Conservation (phyloP, 257 asterid genomes). For the Datura wrightii region DNA sequence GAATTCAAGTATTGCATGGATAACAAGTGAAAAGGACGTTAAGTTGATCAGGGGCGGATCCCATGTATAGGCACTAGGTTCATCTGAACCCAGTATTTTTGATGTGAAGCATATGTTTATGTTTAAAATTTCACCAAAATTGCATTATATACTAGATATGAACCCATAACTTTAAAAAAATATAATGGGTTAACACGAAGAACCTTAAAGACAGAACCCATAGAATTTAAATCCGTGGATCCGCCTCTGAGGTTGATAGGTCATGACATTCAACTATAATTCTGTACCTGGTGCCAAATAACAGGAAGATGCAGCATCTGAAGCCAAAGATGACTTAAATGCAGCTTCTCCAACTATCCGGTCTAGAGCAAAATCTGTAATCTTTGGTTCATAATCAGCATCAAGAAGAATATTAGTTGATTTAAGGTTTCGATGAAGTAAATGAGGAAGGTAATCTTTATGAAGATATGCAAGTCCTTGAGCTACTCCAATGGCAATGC, state of each 20-base stretch:
- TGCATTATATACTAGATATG: too few relatives aligned
- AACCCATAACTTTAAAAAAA: too few relatives aligned
- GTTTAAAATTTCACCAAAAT: too few relatives aligned
- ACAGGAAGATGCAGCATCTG: constrained; percentile 65
- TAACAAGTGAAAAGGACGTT: too few relatives aligned
- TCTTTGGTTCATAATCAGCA: constrained; percentile 76
- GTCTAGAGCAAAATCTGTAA: constrained; percentile 74
- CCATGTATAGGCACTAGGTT: too few relatives aligned
- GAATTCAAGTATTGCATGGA: too few relatives aligned
- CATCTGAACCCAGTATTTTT: too few relatives aligned
- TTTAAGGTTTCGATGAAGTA: constrained; percentile 76
- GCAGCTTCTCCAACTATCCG: constrained; percentile 61
- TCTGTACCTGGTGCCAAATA: constrained; percentile 80
- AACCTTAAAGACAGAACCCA: too few relatives aligned
- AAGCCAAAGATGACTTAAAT: constrained; percentile 54
- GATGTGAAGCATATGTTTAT: too few relatives aligned
- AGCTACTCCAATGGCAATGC: constrained; percentile 75
- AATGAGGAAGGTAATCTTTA: constrained; percentile 70
- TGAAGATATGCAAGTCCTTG: constrained; percentile 89
- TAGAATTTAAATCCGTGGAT: too few relatives aligned
- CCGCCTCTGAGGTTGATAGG: background rate
- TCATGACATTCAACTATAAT: background rate
- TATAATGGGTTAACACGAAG: too few relatives aligned
- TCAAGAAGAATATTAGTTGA: constrained; percentile 73
- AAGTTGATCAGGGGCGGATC: too few relatives aligned